These are phyloP conservation scores for Suillus subluteus DNA, from an alignment of 768 basidiomycete genomes.

Conservation along the genomic window DNA sequence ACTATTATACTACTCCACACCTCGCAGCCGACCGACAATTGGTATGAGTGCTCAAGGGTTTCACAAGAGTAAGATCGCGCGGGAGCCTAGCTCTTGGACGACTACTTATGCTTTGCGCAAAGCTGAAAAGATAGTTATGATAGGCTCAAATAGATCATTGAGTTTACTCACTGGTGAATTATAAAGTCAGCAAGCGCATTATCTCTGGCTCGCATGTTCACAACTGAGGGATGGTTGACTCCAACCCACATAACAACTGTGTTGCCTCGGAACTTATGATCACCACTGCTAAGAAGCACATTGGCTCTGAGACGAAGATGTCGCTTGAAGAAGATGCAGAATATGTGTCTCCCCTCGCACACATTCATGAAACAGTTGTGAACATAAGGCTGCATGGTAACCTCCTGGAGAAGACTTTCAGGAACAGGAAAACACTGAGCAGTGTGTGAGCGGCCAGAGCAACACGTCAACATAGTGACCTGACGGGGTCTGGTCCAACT, in stretches of 20 bases:
- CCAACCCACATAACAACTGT: slow-evolving; percentile 11
- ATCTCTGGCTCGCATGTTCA: slow-evolving; percentile 15
- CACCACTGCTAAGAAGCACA: not conserved
- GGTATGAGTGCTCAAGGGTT: not conserved
- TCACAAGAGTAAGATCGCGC: slow-evolving; percentile 3
- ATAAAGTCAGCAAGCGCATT: slow-evolving; percentile 13
- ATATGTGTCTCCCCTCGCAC: slow-evolving; percentile 5
- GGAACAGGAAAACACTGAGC: slow-evolving; percentile 9
- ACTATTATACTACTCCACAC: not conserved
- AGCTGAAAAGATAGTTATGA: slow-evolving; percentile 4
- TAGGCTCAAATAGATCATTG: not conserved
- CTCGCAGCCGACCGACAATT: not conserved
- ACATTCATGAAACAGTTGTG: slow-evolving; percentile 15
- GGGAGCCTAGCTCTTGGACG: not conserved
- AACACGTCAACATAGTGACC: slow-evolving; percentile 7
- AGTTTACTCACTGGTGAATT: slow-evolving; percentile 10
- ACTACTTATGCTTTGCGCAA: slow-evolving; percentile 1
- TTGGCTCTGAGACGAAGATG: slow-evolving; percentile 13
- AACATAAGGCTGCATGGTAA: slow-evolving; percentile 10
- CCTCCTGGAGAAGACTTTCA: slow-evolving; percentile 12
- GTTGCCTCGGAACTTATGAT: slow-evolving; percentile 4
- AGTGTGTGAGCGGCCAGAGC: not conserved
- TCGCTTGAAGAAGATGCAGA: slow-evolving; percentile 16
- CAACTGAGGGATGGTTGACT: not conserved
- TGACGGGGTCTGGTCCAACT: not conserved